Evolutionary conservation across 805 yeast genomes (phyloP), one percentile per base, ranked within the genome.

Genomic region (Saccharomycopsis fermentans): DNA sequence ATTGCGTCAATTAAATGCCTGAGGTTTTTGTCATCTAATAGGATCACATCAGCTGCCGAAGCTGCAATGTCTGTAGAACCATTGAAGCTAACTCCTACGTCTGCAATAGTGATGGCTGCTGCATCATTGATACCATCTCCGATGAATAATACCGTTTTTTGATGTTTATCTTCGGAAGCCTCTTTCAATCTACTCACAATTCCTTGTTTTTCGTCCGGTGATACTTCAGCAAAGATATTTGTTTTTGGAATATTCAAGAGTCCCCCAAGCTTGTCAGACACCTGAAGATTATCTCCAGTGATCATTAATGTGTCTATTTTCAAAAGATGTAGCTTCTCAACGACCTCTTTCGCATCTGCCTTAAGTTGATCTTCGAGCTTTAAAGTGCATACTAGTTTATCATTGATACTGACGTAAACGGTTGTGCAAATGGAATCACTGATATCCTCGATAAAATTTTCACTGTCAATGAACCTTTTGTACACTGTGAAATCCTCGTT

Each of bases 91-190:
- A 95, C 82, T 26, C 99, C 99, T 19, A 94, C 72, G 64, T 90
- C 89, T 0, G 97, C 87, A 58, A 86, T 79, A 1, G 89, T 96
- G 58, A 94, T 77, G 0, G 98, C 98, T 0, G 99, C 97, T 0
- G 98, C 96, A 69, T 94, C 99, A 70, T 94, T 94, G 64, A 94
- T 88, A 60, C 99, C 99, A 72, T 94, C 99, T 40, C 99, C 99
- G 24, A 94, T 85, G 76, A 95, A 90, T 5, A 91, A 92, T 48
- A 94, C 85, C 17, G 21, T 47, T 47, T 48, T 34, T 21, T 34
- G 32, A 4, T 32, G n/a, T 6, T 51, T 29, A 24, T 27, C 32
- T 11, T 43, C 40, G 6, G 34, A 11, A 52, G 40, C 26, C 55
- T 64, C 69, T 66, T 84, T 87, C 58, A 89, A 72, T 54, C 77